phyloP scores from a whole-genome alignment of 257 asterid species.

The Solanum medicagineum region DNA sequence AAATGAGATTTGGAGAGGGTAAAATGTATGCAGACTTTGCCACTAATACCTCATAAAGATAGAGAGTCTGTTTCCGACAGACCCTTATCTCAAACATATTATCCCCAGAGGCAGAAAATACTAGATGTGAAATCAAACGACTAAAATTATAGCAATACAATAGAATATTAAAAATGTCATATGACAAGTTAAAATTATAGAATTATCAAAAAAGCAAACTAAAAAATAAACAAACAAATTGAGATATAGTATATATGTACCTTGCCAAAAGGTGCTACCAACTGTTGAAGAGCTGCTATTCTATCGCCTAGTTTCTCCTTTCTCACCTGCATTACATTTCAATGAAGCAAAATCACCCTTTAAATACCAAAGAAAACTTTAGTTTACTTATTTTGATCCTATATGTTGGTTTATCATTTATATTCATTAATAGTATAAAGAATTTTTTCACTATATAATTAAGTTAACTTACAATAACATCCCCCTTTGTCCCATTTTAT shows the following conservation, averaged over 20 bases:
- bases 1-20: no score
- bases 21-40: no score
- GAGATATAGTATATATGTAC: background rate
- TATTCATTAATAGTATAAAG: background rate
- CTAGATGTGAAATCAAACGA: no score
- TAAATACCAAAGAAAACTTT: background rate
- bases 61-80: no score
- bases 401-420: background rate
- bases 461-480: background rate
- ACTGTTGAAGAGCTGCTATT: slow-evolving; percentile 85
- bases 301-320: slow-evolving; percentile 90
- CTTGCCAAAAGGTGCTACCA: slow-evolving; percentile 97
- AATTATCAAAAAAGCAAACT: no score
- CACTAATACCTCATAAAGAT: no score
- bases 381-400: background rate
- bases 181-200: no score
- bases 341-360: background rate
- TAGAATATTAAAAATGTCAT: no score
- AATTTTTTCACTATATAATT: background rate
- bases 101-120: no score
- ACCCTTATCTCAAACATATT: no score
- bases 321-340: slow-evolving; percentile 40
- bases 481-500: no score
- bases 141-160: no score
- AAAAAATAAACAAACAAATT: background rate